Evolutionary conservation across 306 rosid species (phyloP).

Genomic region (Luffa aegyptiaca): DNA sequence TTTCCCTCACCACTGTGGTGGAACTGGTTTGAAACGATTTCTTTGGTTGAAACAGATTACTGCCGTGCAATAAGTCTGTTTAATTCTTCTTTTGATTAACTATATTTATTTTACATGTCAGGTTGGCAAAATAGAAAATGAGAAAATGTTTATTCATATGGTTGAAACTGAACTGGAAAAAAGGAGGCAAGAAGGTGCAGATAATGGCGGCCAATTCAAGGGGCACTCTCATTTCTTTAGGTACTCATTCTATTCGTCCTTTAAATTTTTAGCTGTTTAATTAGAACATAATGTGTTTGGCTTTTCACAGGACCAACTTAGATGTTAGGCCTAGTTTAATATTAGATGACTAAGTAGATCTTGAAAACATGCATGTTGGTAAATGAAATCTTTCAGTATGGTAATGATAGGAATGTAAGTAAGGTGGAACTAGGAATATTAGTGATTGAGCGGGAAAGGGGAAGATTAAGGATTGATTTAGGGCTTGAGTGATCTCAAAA

Average conservation of each 20-base stretch:
- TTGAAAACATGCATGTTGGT: not conserved
- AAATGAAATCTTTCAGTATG: too few species aligned
- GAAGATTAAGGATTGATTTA: too few species aligned
- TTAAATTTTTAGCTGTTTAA: not conserved
- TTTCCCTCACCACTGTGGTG: too few species aligned
- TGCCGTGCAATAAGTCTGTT: too few species aligned
- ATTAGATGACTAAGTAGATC: not conserved
- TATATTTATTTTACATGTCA: slow-evolving; percentile 7
- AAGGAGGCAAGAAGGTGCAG: slow-evolving; percentile 29
- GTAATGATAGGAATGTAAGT: too few species aligned
- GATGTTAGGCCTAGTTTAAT: not conserved
- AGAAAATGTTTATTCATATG: slow-evolving; percentile 99
- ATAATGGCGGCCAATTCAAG: slow-evolving; percentile 33
- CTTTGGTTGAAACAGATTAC: too few species aligned
- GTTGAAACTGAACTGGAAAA: slow-evolving; percentile 86
- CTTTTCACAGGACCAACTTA: not conserved
- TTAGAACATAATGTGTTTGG: not conserved
- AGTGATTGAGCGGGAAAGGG: too few species aligned
- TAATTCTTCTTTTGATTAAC: not conserved
- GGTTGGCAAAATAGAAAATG: slow-evolving; percentile 99
- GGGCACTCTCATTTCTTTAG: slow-evolving; percentile 99
- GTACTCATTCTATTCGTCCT: slow-evolving; percentile 28
- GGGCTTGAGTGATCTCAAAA: too few species aligned
- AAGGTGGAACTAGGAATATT: too few species aligned
- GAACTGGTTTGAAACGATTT: too few species aligned